Evolutionary conservation across 306 rosid species (phyloP).

Genomic region (Calophaca sinica): DNA sequence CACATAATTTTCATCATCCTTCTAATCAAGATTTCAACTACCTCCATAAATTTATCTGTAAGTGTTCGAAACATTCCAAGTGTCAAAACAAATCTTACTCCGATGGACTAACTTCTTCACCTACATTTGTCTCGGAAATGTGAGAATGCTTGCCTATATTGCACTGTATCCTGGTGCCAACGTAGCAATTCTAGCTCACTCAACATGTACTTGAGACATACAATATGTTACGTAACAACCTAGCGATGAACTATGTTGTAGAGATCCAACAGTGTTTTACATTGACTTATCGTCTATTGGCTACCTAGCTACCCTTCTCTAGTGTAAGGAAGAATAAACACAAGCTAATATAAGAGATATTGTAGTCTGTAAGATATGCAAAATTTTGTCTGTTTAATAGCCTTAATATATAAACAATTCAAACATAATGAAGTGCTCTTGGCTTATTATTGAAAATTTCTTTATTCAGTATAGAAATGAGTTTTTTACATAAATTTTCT

Average conservation of each 20-base stretch:
- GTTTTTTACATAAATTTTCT: constrained; percentile 37
- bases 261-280: too few species aligned
- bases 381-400: not conserved
- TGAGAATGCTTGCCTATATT: not conserved
- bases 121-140: not conserved
- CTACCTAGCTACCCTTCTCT: too few species aligned
- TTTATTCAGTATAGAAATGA: constrained; percentile 27
- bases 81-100: not conserved
- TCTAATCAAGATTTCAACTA: not conserved
- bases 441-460: not conserved
- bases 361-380: not conserved
- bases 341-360: not conserved
- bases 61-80: not conserved
- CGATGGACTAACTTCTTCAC: not conserved
- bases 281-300: not conserved
- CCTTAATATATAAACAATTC: not conserved
- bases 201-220: too few species aligned
- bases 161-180: not conserved
- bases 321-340: too few species aligned
- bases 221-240: too few species aligned
- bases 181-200: not conserved
- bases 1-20: not conserved
- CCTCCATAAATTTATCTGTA: too few species aligned
- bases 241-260: too few species aligned
- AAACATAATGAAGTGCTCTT: not conserved